Evolutionary conservation across 139 green algal species (phyloP), one percentile per base, ranked within the genome.

Genomic region (Chlorokybus atmophyticus): DNA sequence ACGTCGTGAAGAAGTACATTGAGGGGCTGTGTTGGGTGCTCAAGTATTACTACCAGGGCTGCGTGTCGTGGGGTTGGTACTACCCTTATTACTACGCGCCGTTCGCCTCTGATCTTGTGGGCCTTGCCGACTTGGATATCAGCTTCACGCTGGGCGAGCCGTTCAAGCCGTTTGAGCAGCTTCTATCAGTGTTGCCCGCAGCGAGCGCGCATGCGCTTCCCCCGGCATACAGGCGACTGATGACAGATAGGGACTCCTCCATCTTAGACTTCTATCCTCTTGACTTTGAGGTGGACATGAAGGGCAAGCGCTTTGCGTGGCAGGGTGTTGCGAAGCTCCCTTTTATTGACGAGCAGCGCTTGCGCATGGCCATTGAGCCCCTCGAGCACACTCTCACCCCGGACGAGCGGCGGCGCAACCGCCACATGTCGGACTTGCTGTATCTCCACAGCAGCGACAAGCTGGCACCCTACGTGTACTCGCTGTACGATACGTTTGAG

Each of bases 41-140:
- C 83, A 48, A 51, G 35, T 98, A 82, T 54, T 79, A 82, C 48
- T 79, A 74, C 32, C 58, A 82, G 31, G 71, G 71, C 2, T 63
- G 70, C 26, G 57, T 29, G 31, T 70, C 60, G 0, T 79, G 71
- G 71, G 53, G 32, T 23, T 79, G 71, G 71, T 98, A 84, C 74
- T 99, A 94, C 70, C 91, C 88, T 8, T 93, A 90, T 75, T 91
- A 99, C 77, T 99, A 99, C 68, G 92, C 92, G 5, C 92, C 92
- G n/a, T 98, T 99, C 74, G 90, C 92, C 4, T 90, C 82, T 3
- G 92, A 99, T 75, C 73, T 99, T 40, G 39, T 68, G 8, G 31
- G 60, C 55, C 52, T 58, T 8, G 42, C 72, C 51, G 55, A 75
- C 32, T 50, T 94, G 50, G 70, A 85, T 55, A 86, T 89, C 29